Evolutionary conservation across 2,329 filamentous ascomycete genomes (phyloP), one percentile per base, ranked within the genome.

Genomic region (Alternaria novae-zelandiae): DNA sequence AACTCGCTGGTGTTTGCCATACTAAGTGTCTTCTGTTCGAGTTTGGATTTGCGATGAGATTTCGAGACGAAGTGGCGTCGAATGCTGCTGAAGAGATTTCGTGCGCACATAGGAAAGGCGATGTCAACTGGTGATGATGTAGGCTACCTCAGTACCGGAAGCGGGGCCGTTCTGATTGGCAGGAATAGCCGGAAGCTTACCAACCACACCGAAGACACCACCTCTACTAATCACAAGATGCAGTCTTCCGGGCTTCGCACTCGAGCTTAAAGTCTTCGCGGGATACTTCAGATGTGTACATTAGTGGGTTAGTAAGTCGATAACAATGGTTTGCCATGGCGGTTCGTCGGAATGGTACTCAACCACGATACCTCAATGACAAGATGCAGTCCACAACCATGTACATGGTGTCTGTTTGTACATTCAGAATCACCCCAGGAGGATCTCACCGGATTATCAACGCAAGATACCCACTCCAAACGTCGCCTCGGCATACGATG

Each of bases 111-210:
- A 17, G 13, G 15, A 25, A 28, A 5, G 6, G 5, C 7, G 23
- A 28, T 32, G 45, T 41, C 36, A 17, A 41, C 8, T 17, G 36
- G 36, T 55, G 44, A 55, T 60, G 61, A 63, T 60, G 57, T 60
- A 55, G 45, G 20, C n/a, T 36, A 60, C 49, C 6, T 41, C 9
- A 41, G 50, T 36, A 23, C 30, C 13, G 49, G 30, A 26, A 63
- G 61, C 61, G 61, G 56, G 50, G 61, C 46, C 20, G 41, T 6
- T 6, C 26, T 44, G 49, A 45, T 21, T 15, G 61, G 61, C 8
- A 63, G 32, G 61, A 51, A 56, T 60, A 63, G 57, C 61, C 61
- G 61, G 54, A 44, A 44, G 59, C 54, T 58, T 46, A 61, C 54
- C 47, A 51, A 53, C 45, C 28, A 11, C 25, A 41, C 30, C 2